Conservation (phyloP, 2,329 filamentous ascomycete genomes). For the Phialophora chinensis region DNA sequence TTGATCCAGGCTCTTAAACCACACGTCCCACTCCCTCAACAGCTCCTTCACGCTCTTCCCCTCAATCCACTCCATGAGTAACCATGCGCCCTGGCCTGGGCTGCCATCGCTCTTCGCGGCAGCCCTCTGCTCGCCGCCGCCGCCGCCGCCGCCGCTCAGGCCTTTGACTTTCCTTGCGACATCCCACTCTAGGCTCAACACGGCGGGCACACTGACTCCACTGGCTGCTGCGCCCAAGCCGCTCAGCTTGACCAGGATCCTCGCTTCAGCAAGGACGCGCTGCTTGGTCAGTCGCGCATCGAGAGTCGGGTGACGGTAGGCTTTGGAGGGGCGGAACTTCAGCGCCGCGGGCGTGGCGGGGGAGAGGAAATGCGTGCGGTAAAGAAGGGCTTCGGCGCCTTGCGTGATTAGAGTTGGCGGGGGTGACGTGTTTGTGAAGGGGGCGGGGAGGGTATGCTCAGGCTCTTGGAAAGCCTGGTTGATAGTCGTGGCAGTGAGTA, state of each 20-base stretch:
- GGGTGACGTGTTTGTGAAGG: constrained; percentile 68
- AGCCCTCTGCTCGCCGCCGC: constrained; percentile 50
- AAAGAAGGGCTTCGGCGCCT: constrained; percentile 94
- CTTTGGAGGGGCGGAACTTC: constrained; percentile 89
- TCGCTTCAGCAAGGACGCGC: constrained; percentile 85
- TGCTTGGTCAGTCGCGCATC: constrained; percentile 86
- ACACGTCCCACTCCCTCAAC: constrained; percentile 71
- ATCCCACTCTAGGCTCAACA: constrained; percentile 71
- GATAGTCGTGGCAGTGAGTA: not conserved
- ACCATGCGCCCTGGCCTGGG: constrained; percentile 72
- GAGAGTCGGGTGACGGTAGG: constrained; percentile 88
- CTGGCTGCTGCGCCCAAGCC: constrained; percentile 38
- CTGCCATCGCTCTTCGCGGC: constrained; percentile 57
- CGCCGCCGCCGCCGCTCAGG: constrained; percentile 58
- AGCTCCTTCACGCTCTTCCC: constrained; percentile 72
- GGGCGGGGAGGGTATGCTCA: constrained; percentile 54
- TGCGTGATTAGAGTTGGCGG: constrained; percentile 78
- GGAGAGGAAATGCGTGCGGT: constrained; percentile 79
- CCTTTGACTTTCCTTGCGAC: constrained; percentile 45
- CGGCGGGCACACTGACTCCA: constrained; percentile 76
- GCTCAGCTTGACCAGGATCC: constrained; percentile 79
- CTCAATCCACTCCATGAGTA: constrained; percentile 84
- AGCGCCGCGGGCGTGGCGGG: constrained; percentile 74
- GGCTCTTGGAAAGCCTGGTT: not conserved
- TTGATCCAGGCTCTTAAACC: constrained; percentile 44